Evolutionary conservation across 1,139 yeast species (phyloP), one percentile per base, ranked within the genome.

Genomic region (Candida albicans): DNA sequence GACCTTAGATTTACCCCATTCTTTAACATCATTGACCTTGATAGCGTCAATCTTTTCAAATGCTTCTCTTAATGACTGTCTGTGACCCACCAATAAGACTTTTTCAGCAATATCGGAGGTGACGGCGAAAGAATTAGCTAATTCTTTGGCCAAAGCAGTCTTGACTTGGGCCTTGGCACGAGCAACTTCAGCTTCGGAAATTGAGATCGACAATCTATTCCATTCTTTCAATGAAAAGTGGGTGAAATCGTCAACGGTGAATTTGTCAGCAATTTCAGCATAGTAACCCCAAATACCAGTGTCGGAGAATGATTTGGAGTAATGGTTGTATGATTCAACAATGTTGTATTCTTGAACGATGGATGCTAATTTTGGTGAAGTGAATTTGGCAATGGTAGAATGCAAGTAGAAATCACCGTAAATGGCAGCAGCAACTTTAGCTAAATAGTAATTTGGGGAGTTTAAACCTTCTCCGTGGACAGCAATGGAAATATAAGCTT

Each of bases 331-430:
- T 53, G 77, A 72, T 64, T 84, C 90, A 59, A 84, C 84, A 62
- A 86, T 71, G 65, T 83, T 87, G 72, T 81, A 81, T 62, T 82
- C 88, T 66, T 75, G 79, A 52, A 86, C 81, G 60, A 82, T 75
- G 62, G 84, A 82, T 50, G 95, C 81, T 61, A 93, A 79, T 73
- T 89, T 89, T 52, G 96, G 82, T 65, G 96, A 93, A 64, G 88
- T 85, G 74, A 80, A 82, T 56, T 73, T 71, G 41, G 88, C 70
- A 48, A 64, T 56, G 59, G 87, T 79, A 51, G 82, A 74, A 52
- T 61, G 52, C 52, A 75, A 76, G 60, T 71, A 71, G 65, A 74
- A 85, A 50, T 71, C 57, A 58, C 93, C 93, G 57, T 81, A 81
- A 54, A 86, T 72, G 57, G 81, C 77, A 51, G 91, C 77, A 45